phyloP scores from a whole-genome alignment of 768 basidiomycete species.

The Amanita inopinata region DNA sequence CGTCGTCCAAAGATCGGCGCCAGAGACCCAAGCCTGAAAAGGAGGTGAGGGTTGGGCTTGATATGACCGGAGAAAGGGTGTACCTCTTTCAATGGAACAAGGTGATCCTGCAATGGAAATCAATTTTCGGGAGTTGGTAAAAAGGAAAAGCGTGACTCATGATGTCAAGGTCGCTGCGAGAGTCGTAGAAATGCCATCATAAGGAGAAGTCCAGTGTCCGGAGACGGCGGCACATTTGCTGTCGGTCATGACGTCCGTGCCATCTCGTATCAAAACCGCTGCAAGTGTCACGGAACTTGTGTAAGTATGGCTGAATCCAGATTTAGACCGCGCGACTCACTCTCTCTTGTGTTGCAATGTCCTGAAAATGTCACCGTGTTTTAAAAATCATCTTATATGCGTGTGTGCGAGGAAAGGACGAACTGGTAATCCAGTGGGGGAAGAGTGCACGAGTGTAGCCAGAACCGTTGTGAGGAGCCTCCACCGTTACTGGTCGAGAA shows the following conservation, averaged over 20 bases:
- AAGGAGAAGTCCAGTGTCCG: conserved; percentile 42
- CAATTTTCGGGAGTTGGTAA: too few relatives aligned
- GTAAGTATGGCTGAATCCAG: too few relatives aligned
- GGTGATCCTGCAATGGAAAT: conserved; percentile 38
- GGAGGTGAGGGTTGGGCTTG: too few relatives aligned
- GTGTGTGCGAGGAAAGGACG: conserved; percentile 11
- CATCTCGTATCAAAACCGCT: conserved; percentile 38
- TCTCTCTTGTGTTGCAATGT: conserved; percentile 42
- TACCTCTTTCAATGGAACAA: conserved; percentile 48
- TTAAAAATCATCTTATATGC: neutral
- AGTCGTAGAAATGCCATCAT: conserved; percentile 36
- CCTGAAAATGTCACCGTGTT: conserved; percentile 32
- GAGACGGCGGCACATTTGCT: conserved; percentile 33
- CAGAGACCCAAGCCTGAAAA: conserved; percentile 46
- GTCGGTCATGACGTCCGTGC: conserved; percentile 31
- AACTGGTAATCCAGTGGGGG: conserved; percentile 40
- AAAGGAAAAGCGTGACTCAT: too few relatives aligned
- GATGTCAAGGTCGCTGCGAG: conserved; percentile 42
- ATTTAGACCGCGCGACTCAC: conserved; percentile 23
- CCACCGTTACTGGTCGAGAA: conserved; percentile 23
- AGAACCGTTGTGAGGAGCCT: conserved; percentile 22
- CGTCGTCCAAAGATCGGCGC: conserved; percentile 40
- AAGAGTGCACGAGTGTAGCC: conserved; percentile 30
- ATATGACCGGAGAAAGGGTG: too few relatives aligned
- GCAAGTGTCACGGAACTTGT: too few relatives aligned